Percentiles rank a stretch among this genome's conserved stretches.
Evolutionary conservation across 208 protist genomes (phyloP).

Genomic region (Trypanosoma platydactyli): DNA sequence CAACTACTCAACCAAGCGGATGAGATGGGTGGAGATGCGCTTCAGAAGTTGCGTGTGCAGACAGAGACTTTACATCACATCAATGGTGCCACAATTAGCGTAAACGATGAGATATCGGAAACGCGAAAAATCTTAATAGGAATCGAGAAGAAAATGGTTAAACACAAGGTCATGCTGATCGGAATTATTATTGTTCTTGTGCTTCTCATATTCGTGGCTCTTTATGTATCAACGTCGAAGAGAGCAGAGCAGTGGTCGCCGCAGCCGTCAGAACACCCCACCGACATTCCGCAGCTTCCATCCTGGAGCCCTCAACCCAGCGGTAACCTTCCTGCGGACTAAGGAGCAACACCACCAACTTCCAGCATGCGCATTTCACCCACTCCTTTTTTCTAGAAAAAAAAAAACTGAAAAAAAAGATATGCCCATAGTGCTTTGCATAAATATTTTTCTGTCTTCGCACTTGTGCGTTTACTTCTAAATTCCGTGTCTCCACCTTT

Average conservation of each 20-base stretch:
- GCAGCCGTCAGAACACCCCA: slow-evolving; percentile 26
- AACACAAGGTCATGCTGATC: slow-evolving; percentile 71
- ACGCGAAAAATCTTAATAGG: slow-evolving; percentile 56
- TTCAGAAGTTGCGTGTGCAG: slow-evolving; percentile 60
- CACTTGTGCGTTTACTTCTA: slow-evolving; percentile 4
- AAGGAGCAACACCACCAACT: neutral
- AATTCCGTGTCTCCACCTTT: neutral
- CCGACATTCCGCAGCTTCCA: neutral
- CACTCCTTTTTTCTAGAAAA: neutral
- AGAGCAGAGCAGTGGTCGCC: slow-evolving; percentile 22
- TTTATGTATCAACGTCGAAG: slow-evolving; percentile 57
- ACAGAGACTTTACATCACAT: slow-evolving; percentile 72
- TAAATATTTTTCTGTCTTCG: slow-evolving; percentile 10
- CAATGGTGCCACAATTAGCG: slow-evolving; percentile 57
- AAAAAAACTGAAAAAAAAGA: neutral
- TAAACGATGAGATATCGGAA: slow-evolving; percentile 76
- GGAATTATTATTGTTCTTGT: slow-evolving; percentile 57
- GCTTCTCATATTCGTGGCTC: slow-evolving; percentile 61
- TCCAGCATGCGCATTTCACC: neutral
- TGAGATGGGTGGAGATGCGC: slow-evolving; percentile 49
- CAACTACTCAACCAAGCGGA: slow-evolving; percentile 70
- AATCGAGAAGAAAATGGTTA: slow-evolving; percentile 71
- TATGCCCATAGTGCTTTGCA: neutral
- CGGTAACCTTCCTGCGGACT: slow-evolving; percentile 13
- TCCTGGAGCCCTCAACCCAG: slow-evolving; percentile 4